Percentiles rank a stretch among this genome's conserved stretches.
These are phyloP conservation scores for Fusarium equiseti DNA, from an alignment of 2,329 filamentous ascomycete species.

Conservation along the genomic window DNA sequence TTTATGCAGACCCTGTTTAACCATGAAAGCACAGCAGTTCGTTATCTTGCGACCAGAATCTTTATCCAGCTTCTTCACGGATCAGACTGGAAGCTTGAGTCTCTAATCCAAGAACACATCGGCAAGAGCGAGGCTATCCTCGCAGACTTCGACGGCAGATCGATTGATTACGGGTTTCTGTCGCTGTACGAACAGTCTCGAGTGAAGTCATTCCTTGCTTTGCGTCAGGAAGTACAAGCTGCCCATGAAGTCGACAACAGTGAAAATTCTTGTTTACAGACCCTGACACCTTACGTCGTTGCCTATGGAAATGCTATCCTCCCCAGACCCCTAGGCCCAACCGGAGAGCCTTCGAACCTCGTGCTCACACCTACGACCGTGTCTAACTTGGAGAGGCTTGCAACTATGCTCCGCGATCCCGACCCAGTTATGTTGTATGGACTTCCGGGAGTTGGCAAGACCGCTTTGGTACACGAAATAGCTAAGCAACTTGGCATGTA, in stretches of 20 bases:
- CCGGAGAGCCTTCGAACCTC: slow-evolving; percentile 62
- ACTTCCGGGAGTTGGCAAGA: slow-evolving; percentile 89
- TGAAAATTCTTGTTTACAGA: slow-evolving; percentile 48
- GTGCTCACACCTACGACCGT: slow-evolving; percentile 80
- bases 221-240: slow-evolving; percentile 56
- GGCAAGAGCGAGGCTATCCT: slow-evolving; percentile 69
- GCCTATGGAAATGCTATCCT: slow-evolving; percentile 76
- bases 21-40: slow-evolving; percentile 69
- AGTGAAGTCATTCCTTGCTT: slow-evolving; percentile 58
- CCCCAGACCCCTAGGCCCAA: slow-evolving; percentile 68
- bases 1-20: slow-evolving; percentile 77
- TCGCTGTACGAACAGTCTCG: slow-evolving; percentile 69
- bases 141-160: slow-evolving; percentile 79
- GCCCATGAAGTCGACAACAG: slow-evolving; percentile 18
- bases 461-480: slow-evolving; percentile 83
- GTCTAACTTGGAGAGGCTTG: slow-evolving; percentile 77
- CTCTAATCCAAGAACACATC: slow-evolving; percentile 75
- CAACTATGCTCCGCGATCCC: slow-evolving; percentile 72
- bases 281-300: slow-evolving; percentile 70
- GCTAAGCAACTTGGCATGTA: slow-evolving; percentile 84
- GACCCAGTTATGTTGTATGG: slow-evolving; percentile 86
- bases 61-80: slow-evolving; percentile 83
- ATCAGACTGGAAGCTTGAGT: slow-evolving; percentile 82
- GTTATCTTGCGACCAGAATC: slow-evolving; percentile 85
- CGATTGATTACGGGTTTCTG: slow-evolving; percentile 83